Evolutionary conservation across 345 rosid genomes (phyloP).

Genomic region (Draba incana): DNA sequence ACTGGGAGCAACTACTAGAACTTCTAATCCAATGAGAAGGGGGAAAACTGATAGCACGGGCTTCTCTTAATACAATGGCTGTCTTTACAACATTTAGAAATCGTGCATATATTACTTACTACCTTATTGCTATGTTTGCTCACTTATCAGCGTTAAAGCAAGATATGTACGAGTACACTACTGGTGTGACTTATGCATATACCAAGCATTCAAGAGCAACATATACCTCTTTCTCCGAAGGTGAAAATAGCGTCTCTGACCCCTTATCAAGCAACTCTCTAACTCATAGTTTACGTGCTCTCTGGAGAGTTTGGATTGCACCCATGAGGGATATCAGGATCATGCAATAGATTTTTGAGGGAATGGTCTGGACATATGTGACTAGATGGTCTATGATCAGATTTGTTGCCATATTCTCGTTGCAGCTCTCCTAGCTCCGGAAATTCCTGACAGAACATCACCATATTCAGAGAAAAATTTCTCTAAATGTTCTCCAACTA

Average conservation of each 20-base stretch:
- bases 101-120: too few species aligned
- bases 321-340: slow-evolving; percentile 80
- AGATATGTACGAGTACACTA: slow-evolving; percentile 11
- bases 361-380: slow-evolving; percentile 47
- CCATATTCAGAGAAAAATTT: slow-evolving; percentile 15
- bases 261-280: slow-evolving; percentile 87
- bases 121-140: not conserved
- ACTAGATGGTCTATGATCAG: slow-evolving; percentile 51
- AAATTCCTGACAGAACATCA: slow-evolving; percentile 54
- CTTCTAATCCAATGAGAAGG: slow-evolving; percentile 7
- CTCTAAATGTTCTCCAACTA: slow-evolving; percentile 9
- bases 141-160: slow-evolving; percentile 4
- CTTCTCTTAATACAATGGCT: too few species aligned
- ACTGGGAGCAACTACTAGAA: slow-evolving; percentile 15
- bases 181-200: slow-evolving; percentile 20
- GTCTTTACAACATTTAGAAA: too few species aligned
- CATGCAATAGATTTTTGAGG: slow-evolving; percentile 66
- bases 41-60: not conserved
- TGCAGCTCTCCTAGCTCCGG: slow-evolving; percentile 74
- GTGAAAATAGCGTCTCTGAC: slow-evolving; percentile 75
- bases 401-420: slow-evolving; percentile 62
- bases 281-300: slow-evolving; percentile 60
- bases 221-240: slow-evolving; percentile 78
- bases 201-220: slow-evolving; percentile 12
- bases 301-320: slow-evolving; percentile 75